Percentiles rank a stretch among this genome's conserved stretches.
Evolutionary conservation across 768 basidiomycete genomes (phyloP).

Genomic region (Lentinula sp.): DNA sequence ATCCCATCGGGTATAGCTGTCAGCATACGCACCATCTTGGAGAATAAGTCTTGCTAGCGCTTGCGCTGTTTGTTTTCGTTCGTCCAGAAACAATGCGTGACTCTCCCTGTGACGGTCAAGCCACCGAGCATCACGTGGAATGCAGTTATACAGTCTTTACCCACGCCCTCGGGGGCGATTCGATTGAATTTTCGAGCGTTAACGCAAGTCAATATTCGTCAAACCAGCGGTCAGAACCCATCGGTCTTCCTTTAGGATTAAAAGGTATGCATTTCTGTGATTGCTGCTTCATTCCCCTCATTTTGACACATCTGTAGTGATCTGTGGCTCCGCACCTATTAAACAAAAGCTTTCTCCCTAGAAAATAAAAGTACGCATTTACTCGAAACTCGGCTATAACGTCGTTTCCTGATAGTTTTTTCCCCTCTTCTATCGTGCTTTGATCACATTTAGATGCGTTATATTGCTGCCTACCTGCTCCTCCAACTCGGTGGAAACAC

Average conservation of each 20-base stretch:
- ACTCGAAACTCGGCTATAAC: constrained; percentile 35
- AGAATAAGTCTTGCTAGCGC: neutral
- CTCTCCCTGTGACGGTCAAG: neutral
- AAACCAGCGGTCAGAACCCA: constrained; percentile 74
- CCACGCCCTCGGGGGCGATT: neutral
- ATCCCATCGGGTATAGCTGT: neutral
- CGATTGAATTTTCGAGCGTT: neutral
- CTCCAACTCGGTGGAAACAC: constrained; percentile 92
- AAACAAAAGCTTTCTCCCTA: constrained; percentile 27
- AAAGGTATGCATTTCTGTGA: constrained; percentile 37
- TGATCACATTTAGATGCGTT: constrained; percentile 55
- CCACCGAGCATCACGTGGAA: neutral
- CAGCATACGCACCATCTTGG: constrained; percentile 19
- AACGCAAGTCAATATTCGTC: neutral
- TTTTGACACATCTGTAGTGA: constrained; percentile 42
- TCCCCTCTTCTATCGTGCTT: constrained; percentile 17
- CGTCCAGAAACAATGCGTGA: neutral
- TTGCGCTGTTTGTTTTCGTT: neutral
- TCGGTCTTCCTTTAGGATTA: constrained; percentile 95
- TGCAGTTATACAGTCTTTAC: neutral
- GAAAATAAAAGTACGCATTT: constrained; percentile 1
- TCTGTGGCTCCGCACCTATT: constrained; percentile 77
- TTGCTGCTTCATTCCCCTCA: neutral
- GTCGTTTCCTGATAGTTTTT: neutral
- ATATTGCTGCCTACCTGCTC: constrained; percentile 95